Evolutionary conservation across 2,329 filamentous ascomycete species (phyloP).

Genomic region (Aspergillus sp.): DNA sequence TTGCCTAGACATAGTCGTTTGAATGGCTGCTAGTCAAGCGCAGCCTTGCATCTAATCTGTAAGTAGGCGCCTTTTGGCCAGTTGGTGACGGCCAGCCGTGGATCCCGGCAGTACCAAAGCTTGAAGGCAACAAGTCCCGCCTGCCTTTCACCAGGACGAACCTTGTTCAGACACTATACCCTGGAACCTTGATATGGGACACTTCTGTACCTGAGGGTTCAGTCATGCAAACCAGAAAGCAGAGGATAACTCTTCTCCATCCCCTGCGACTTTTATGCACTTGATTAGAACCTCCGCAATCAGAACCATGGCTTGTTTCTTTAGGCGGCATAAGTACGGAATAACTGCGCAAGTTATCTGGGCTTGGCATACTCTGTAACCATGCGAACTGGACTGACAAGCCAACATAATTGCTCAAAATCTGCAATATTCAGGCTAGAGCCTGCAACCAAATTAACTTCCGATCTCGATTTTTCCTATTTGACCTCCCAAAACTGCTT

Average conservation of each 20-base stretch:
- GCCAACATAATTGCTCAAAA: neutral
- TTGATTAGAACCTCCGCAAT: too few relatives aligned
- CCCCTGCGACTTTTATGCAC: too few relatives aligned
- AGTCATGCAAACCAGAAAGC: neutral
- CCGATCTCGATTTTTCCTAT: too few relatives aligned
- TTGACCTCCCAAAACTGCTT: too few relatives aligned
- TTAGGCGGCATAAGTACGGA: neutral
- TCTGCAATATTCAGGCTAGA: too few relatives aligned
- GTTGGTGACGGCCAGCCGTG: conserved; percentile 8
- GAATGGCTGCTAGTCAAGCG: neutral
- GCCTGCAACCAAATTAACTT: too few relatives aligned
- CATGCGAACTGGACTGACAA: neutral
- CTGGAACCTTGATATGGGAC: neutral
- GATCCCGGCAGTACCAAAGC: conserved; percentile 12
- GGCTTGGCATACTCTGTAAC: neutral
- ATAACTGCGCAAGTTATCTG: neutral
- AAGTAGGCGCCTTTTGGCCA: neutral
- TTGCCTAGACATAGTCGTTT: neutral
- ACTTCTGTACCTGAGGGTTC: neutral
- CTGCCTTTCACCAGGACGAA: conserved; percentile 1
- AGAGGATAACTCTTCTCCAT: neutral
- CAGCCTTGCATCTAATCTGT: neutral
- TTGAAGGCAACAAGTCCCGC: conserved; percentile 11
- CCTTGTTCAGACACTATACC: neutral
- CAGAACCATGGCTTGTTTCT: neutral